Conservation (phyloP, 768 basidiomycete species). For the Boletus patriciae region DNA sequence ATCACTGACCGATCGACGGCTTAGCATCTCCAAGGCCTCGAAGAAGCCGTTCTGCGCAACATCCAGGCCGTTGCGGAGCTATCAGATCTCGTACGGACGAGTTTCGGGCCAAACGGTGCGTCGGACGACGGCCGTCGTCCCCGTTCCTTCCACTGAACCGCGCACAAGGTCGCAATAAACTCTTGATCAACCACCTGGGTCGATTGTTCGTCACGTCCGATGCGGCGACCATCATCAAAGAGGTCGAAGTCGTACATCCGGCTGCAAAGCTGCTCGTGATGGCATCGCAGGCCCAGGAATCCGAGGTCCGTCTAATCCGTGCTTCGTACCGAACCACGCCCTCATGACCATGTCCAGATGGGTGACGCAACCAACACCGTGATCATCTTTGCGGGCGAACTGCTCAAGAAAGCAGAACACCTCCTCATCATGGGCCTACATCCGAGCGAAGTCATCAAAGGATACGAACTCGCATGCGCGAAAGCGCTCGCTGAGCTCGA, state of each 20-base stretch:
- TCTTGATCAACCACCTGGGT: constrained; percentile 96
- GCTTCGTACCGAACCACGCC: background rate
- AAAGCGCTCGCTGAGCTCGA: constrained; percentile 89
- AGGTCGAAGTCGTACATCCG: constrained; percentile 98
- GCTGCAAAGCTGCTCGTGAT: constrained; percentile 99
- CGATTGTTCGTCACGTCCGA: constrained; percentile 96
- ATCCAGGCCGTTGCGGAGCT: constrained; percentile 96
- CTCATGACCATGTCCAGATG: constrained; percentile 56
- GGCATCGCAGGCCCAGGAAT: constrained; percentile 95
- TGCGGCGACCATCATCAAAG: constrained; percentile 97
- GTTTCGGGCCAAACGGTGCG: constrained; percentile 94
- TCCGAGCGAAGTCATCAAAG: constrained; percentile 92
- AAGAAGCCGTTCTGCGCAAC: constrained; percentile 96
- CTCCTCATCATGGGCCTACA: constrained; percentile 96
- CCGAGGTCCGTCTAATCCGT: constrained; percentile 60
- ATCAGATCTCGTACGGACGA: constrained; percentile 92
- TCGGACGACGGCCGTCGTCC: constrained; percentile 6
- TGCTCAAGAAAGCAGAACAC: constrained; percentile 90
- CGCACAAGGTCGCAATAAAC: constrained; percentile 84
- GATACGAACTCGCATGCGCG: constrained; percentile 86
- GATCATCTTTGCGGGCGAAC: constrained; percentile 91
- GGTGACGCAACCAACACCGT: constrained; percentile 97
- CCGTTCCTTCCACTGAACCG: constrained; percentile 3
- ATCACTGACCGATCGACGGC: constrained; percentile 15
- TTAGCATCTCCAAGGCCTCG: constrained; percentile 82